Base-by-base conservation (phyloP, 2,329 filamentous ascomycete species). In the Xylaria polymorpha region DNA sequence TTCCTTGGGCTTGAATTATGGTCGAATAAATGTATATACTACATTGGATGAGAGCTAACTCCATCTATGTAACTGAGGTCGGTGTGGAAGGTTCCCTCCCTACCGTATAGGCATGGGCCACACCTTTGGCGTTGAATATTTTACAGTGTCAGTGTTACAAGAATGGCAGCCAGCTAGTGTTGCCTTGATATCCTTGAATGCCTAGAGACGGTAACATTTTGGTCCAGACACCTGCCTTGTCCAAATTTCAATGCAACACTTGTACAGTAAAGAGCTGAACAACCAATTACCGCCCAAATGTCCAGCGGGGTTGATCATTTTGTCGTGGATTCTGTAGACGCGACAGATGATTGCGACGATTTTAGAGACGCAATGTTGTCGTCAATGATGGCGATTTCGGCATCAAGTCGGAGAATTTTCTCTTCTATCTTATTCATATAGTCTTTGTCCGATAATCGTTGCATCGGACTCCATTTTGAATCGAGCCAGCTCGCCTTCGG, bases 311-410 rank as follows among this genome's bases (percentile, higher is more conserved):
- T 35, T 43, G 37, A 51, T 63, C 50, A 61, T 61, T 70, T 71
- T 25, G 69, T 67, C 8, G 67, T 29, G 51, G 50, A 43, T 20
- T 67, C 64, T 43, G 57, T 29, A 58, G 62, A 37, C 29, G 60
- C 20, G 58, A 14, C 44, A 32, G 70, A 46, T 53, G 55, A 39
- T 22, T 67, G 46, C 29, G 50, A 65, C 35, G 70, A 70, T 66
- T 74, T 79, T n/a, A 83, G 71, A 37, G 78, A 77, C 1, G 79
- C 87, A 71, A 96, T 92, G 76, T 87, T 90, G 58, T 96, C 93
- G 75, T 96, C 92, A n/a, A 95, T 82, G 20, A 96, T 78, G 1
- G 92, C 88, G 75, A 96, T 92, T 73, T 95, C 91, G 3, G 89
- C 92, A 72, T 96, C 90, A 4, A 95, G 81, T 67, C 84, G 85